Conservation (phyloP, 352 stramenopile species). For the Pythium scleroteichum region DNA sequence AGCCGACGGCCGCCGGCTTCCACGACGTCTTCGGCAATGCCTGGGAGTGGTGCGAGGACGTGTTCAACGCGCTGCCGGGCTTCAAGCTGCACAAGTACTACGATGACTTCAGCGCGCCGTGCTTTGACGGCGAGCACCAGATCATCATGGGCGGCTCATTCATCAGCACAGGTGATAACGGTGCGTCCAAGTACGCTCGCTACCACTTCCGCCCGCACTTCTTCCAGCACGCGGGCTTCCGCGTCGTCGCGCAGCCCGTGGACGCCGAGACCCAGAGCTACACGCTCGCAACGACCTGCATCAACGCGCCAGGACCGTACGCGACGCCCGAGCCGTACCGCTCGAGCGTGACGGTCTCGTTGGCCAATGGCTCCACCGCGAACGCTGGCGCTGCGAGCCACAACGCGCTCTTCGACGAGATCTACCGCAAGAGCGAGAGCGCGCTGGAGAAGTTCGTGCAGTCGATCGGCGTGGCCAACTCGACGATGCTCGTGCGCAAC, state of each 20-base stretch:
- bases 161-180: conserved; percentile 94
- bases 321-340: conserved; percentile 61
- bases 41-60: conserved; percentile 97
- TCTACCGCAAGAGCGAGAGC: conserved; percentile 60
- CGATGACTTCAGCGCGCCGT: conserved; percentile 97
- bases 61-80: conserved; percentile 92
- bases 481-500: conserved; percentile 43
- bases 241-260: conserved; percentile 87
- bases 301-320: conserved; percentile 71
- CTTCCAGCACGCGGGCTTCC: conserved; percentile 96
- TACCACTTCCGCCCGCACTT: conserved; percentile 98
- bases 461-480: conserved; percentile 28
- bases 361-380: conserved; percentile 14
- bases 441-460: conserved; percentile 61
- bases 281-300: conserved; percentile 61
- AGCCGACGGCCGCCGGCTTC: conserved; percentile 79
- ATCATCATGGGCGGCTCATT: conserved; percentile 97
- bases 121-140: conserved; percentile 96
- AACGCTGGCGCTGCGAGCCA: neutral
- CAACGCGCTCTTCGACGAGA: conserved; percentile 48
- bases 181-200: conserved; percentile 92
- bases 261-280: conserved; percentile 59
- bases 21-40: conserved; percentile 94
- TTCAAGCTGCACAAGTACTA: conserved; percentile 93
- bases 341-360: conserved; percentile 44